phyloP scores from a whole-genome alignment of 495 filamentous ascomycete genomes.

The Penicillium cinerascens region DNA sequence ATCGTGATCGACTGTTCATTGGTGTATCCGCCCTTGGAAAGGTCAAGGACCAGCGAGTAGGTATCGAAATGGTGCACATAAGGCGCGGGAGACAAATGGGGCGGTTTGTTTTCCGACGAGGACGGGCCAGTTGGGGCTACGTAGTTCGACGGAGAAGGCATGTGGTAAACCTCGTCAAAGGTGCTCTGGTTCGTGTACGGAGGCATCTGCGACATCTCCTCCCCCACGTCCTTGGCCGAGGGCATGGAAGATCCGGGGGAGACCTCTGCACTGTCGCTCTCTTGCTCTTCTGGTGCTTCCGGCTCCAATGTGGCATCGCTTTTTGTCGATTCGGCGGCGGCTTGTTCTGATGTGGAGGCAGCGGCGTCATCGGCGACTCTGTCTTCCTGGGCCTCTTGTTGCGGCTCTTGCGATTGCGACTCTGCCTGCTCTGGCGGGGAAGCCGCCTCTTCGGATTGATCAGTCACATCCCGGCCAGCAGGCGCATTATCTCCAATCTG shows the following conservation, averaged over 20 bases:
- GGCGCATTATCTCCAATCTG: conserved; percentile 20
- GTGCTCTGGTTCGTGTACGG: conserved; percentile 40
- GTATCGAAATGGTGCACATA: conserved; percentile 98
- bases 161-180: conserved; percentile 64
- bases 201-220: conserved; percentile 31
- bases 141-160: conserved; percentile 44
- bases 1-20: conserved; percentile 66
- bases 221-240: conserved; percentile 20
- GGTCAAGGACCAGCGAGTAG: conserved; percentile 76
- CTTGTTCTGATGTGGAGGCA: conserved; percentile 6
- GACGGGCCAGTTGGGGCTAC: conserved; percentile 30
- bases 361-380: conserved; percentile 1
- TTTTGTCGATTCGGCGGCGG: conserved; percentile 16
- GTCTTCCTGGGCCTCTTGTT: not conserved
- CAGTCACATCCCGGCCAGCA: conserved; percentile 16
- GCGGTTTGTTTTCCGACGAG: conserved; percentile 48
- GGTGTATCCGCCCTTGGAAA: conserved; percentile 66
- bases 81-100: conserved; percentile 66
- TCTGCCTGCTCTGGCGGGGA: conserved; percentile 12
- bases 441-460: conserved; percentile 9
- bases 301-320: conserved; percentile 11
- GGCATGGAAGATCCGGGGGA: conserved; percentile 15
- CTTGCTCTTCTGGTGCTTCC: conserved; percentile 22
- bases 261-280: conserved; percentile 17
- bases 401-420: conserved; percentile 1